Evolutionary conservation across 2,329 filamentous ascomycete genomes (phyloP).

Genomic region (Talaromyces marneffei): DNA sequence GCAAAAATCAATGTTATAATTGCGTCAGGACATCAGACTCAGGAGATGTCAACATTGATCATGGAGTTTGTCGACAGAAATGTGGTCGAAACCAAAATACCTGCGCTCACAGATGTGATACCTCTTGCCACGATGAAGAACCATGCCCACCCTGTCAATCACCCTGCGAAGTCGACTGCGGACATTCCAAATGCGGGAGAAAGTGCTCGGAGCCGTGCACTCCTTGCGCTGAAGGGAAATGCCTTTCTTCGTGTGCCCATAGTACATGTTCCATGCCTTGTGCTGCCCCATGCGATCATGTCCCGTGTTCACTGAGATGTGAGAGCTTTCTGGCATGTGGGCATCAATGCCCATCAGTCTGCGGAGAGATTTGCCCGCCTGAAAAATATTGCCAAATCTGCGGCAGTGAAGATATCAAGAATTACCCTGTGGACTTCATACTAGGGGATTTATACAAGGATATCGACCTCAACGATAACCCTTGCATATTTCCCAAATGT

Average conservation of each 20-base stretch:
- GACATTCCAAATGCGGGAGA: conserved; percentile 52
- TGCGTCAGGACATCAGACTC: conserved; percentile 42
- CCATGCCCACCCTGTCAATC: conserved; percentile 26
- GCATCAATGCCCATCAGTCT: conserved; percentile 60
- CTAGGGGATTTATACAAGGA: conserved; percentile 51
- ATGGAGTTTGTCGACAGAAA: conserved; percentile 36
- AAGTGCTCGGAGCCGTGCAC: conserved; percentile 55
- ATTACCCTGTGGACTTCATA: conserved; percentile 52
- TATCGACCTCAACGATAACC: conserved; percentile 53
- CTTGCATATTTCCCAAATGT: conserved; percentile 58
- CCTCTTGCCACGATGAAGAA: conserved; percentile 46
- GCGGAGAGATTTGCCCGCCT: conserved; percentile 57
- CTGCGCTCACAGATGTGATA: conserved; percentile 53
- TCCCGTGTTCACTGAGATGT: conserved; percentile 61
- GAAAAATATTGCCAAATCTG: conserved; percentile 54
- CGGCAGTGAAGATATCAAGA: conserved; percentile 37
- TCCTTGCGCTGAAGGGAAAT: conserved; percentile 54
- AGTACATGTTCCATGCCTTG: conserved; percentile 51
- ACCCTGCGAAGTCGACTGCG: conserved; percentile 53
- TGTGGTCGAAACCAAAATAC: conserved; percentile 50
- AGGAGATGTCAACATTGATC: conserved; percentile 32
- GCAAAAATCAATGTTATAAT: conserved; percentile 43
- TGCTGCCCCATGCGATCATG: conserved; percentile 60
- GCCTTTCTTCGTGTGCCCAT: conserved; percentile 54
- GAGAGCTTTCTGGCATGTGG: conserved; percentile 49